Evolutionary conservation across 768 basidiomycete genomes (phyloP), one percentile per base, ranked within the genome.

Genomic region (Lyophyllum atratum): DNA sequence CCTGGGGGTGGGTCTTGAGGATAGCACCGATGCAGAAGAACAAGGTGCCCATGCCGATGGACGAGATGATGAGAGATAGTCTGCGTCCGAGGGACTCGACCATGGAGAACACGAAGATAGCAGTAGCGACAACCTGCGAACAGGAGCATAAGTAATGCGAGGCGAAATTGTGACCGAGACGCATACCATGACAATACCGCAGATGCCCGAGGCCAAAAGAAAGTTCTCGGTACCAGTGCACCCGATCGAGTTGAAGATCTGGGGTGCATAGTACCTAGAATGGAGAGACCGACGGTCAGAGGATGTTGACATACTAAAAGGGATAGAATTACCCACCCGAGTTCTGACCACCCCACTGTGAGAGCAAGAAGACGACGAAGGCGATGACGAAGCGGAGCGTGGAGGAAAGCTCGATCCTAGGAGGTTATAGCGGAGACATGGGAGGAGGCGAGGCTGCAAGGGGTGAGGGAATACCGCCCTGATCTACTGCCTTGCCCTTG

Each of bases 11-110:
- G 2, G 86, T 87, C 76, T 92, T 92, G 69, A 93, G 81, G 58
- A 93, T 81, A 12, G 91, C 87, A n/a, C 92, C 93, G 62, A 93
- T 83, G 71, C 93, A 90, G 76, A 86, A 93, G 77, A 93, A 92
- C 55, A 85, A 75, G 40, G 72, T 74, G 22, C 89, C 89, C 93
- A 94, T 94, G 56, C 90, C 88, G 46, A 89, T 68, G 2, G 86
- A 86, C 31, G 88, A 87, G 63, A 87, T 85, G 68, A 91, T 78
- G 17, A 94, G 73, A 5, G 87, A 89, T 26, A 80, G 70, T 62
- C 84, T 87, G n/a, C 90, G 84, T 1, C 90, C 90, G 1, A 89
- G 72, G 19, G 77, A 73, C 59, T 92, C 90, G 49, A 86, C 86
- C 29, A 85, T 73, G 68, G 85, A 80, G 70, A 85, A 84, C 19